These are phyloP conservation scores for Cryptococcus wingfieldii DNA, from an alignment of 1,284 basidiomycete species.

Conservation along the genomic window DNA sequence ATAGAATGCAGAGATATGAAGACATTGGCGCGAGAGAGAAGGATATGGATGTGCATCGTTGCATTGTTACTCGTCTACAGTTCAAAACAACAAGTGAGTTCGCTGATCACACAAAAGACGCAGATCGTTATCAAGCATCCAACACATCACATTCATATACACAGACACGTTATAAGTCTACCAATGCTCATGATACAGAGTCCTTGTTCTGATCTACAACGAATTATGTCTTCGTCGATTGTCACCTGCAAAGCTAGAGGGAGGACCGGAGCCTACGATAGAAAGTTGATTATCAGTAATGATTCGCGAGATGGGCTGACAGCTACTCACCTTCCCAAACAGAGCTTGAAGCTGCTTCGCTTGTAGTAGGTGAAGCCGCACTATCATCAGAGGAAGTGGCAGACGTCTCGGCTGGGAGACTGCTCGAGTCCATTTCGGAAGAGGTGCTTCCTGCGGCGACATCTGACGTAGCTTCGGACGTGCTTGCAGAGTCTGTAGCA, in stretches of 20 bases:
- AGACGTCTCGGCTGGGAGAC: no score
- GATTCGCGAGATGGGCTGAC: not conserved
- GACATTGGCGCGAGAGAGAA: no score
- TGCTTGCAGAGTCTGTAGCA: not conserved
- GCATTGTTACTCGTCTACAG: no score
- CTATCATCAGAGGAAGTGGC: not conserved
- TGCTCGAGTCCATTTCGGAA: not conserved
- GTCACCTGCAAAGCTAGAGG: not conserved
- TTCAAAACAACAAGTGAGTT: no score
- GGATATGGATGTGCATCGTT: no score
- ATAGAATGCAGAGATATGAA: no score
- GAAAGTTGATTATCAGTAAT: not conserved
- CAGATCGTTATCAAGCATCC: no score
- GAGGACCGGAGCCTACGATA: not conserved
- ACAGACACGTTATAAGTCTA: no score
- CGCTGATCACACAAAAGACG: no score
- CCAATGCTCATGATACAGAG: no score
- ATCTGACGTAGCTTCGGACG: not conserved
- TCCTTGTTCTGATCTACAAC: no score
- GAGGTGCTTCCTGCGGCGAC: not conserved
- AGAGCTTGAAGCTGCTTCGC: not conserved
- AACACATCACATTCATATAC: no score
- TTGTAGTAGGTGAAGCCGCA: not conserved
- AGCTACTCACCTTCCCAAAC: not conserved
- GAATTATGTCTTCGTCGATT: not conserved